phyloP scores from a whole-genome alignment of 352 stramenopile genomes.

The Pythium utonaiense region DNA sequence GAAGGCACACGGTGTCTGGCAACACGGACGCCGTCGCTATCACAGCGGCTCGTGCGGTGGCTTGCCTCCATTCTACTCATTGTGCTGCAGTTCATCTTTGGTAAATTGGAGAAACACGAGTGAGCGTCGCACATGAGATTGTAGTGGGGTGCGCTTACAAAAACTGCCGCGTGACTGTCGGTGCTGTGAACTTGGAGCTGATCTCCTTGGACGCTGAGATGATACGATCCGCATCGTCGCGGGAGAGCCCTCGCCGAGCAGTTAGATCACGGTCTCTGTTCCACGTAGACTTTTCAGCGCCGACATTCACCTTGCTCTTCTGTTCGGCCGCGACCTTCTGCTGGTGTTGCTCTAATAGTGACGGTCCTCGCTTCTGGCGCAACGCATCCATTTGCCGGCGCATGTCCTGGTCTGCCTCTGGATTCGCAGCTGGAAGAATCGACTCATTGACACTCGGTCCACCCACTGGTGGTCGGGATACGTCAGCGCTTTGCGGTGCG shows the following conservation, averaged over 20 bases:
- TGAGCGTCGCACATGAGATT: neutral
- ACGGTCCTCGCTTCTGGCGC: constrained; percentile 54
- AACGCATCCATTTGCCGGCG: constrained; percentile 65
- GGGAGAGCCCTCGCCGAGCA: constrained; percentile 53
- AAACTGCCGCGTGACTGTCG: constrained; percentile 80
- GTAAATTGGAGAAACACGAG: constrained; percentile 11
- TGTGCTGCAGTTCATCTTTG: constrained; percentile 11
- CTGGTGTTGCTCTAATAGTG: constrained; percentile 77
- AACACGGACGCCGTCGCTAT: neutral
- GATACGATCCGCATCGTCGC: constrained; percentile 65
- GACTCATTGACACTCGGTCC: constrained; percentile 48
- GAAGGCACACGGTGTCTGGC: neutral
- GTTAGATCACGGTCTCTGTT: constrained; percentile 78
- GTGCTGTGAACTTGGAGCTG: constrained; percentile 83
- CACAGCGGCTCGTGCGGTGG: constrained; percentile 7
- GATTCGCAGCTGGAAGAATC: constrained; percentile 62
- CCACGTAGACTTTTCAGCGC: constrained; percentile 31
- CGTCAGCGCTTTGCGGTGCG: constrained; percentile 8
- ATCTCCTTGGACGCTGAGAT: constrained; percentile 76
- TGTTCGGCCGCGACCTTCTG: constrained; percentile 47
- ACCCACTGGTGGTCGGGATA: constrained; percentile 3
- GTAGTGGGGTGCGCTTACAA: constrained; percentile 34
- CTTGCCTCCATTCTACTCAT: constrained; percentile 11
- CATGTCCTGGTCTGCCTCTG: constrained; percentile 63
- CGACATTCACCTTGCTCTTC: constrained; percentile 24